These are phyloP conservation scores for Pythium periplocum DNA, from an alignment of 352 stramenopile species.

Conservation along the genomic window DNA sequence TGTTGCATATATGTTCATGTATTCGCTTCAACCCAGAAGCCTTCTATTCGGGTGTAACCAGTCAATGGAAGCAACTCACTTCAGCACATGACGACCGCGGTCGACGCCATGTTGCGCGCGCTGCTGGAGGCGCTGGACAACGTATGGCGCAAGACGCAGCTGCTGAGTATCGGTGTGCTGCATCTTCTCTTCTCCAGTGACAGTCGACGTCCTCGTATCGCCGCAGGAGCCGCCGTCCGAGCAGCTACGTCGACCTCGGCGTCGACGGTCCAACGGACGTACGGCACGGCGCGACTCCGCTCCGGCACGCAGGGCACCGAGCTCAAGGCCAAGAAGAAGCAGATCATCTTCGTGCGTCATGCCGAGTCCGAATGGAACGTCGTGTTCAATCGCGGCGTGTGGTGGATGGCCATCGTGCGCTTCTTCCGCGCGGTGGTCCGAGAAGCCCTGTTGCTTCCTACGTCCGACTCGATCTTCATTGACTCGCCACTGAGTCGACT, in stretches of 20 bases:
- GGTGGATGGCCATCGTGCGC: constrained; percentile 30
- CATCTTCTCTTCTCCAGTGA: constrained; percentile 77
- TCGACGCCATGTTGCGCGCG: constrained; percentile 6
- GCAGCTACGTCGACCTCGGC: not conserved
- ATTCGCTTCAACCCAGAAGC: no score
- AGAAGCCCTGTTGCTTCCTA: constrained; percentile 68
- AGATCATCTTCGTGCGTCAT: constrained; percentile 82
- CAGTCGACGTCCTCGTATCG: constrained; percentile 27
- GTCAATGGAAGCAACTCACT: no score
- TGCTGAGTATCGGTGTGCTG: constrained; percentile 50
- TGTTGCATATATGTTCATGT: no score
- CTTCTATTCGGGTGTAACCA: no score
- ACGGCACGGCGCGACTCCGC: not conserved
- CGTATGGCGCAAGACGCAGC: constrained; percentile 58
- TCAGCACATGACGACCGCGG: not conserved
- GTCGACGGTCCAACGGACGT: no score
- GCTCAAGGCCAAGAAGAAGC: constrained; percentile 30
- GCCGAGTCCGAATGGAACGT: constrained; percentile 87
- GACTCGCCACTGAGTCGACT: constrained; percentile 75
- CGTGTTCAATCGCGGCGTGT: constrained; percentile 79
- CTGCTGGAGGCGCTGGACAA: constrained; percentile 34
- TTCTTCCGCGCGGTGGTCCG: constrained; percentile 48
- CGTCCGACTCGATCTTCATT: constrained; percentile 72
- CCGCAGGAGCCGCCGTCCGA: not conserved
- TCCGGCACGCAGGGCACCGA: constrained; percentile 1